These are phyloP conservation scores for Cladosporium sp. DNA, from an alignment of 2,329 filamentous ascomycete species.

Conservation along the genomic window DNA sequence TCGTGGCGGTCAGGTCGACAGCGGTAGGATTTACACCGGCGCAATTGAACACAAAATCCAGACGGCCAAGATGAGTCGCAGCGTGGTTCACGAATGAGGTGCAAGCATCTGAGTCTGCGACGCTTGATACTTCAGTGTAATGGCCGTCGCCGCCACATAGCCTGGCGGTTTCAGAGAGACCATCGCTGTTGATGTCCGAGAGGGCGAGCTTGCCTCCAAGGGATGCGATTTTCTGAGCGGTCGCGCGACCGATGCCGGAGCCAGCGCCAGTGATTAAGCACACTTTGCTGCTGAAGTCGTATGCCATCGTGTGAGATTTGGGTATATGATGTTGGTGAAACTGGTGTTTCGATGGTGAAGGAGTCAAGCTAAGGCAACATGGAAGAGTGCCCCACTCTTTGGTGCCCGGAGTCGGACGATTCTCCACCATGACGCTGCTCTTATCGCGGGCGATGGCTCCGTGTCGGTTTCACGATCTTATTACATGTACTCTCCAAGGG, in stretches of 20 bases:
- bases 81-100: conserved; percentile 23
- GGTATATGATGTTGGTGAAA: too few species aligned
- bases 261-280: conserved; percentile 30
- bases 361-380: neutral
- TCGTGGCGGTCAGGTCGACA: conserved; percentile 31
- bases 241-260: conserved; percentile 39
- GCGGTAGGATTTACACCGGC: conserved; percentile 35
- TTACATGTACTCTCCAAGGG: too few species aligned
- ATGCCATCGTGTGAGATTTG: conserved; percentile 10
- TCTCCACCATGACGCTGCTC: too few species aligned
- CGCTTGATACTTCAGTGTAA: conserved; percentile 26
- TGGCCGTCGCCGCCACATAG: conserved; percentile 17
- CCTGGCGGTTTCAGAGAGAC: conserved; percentile 24
- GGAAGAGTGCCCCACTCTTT: too few species aligned
- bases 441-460: too few species aligned
- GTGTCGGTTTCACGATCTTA: too few species aligned
- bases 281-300: conserved; percentile 22
- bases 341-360: neutral
- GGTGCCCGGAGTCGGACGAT: too few species aligned
- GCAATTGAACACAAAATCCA: conserved; percentile 43
- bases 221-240: conserved; percentile 40
- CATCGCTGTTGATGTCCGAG: conserved; percentile 34
- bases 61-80: conserved; percentile 20
- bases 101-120: conserved; percentile 22
- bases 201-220: conserved; percentile 41